phyloP scores from a whole-genome alignment of 768 basidiomycete genomes.

The Ramaria sp. region DNA sequence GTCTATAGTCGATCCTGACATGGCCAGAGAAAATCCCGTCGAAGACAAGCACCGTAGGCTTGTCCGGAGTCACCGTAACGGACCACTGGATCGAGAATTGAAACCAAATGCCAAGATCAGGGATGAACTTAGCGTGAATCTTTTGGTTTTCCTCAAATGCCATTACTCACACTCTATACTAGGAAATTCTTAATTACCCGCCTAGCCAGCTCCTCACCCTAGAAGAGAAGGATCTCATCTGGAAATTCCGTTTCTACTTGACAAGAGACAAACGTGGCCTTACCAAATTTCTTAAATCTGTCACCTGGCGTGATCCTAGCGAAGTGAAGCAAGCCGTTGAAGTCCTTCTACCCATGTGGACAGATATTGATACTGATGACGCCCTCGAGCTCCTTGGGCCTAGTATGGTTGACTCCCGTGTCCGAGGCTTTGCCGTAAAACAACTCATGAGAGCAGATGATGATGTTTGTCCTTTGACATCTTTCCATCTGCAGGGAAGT shows the following conservation, averaged over 20 bases:
- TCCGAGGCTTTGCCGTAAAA: constrained; percentile 87
- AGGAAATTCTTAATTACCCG: constrained; percentile 88
- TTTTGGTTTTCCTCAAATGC: not conserved
- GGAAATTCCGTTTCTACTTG: constrained; percentile 99
- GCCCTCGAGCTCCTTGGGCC: constrained; percentile 93
- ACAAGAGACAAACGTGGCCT: constrained; percentile 85
- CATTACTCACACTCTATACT: not conserved
- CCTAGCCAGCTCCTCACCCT: constrained; percentile 80
- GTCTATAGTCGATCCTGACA: constrained; percentile 86
- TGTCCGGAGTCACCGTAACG: constrained; percentile 89
- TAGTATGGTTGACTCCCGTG: constrained; percentile 79
- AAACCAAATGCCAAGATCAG: constrained; percentile 95
- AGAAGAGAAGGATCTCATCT: constrained; percentile 92
- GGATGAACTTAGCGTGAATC: constrained; percentile 78
- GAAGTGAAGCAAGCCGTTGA: constrained; percentile 99
- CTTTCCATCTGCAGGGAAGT: too few species aligned
- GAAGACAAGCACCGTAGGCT: constrained; percentile 94
- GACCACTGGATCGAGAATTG: constrained; percentile 88
- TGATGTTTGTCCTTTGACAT: constrained; percentile 45
- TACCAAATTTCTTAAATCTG: constrained; percentile 96
- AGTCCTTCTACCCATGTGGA: constrained; percentile 91
- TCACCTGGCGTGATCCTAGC: constrained; percentile 92
- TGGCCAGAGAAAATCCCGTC: constrained; percentile 87
- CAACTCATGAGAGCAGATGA: constrained; percentile 89
- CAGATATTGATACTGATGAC: constrained; percentile 93